These are phyloP conservation scores for Penicillium sp. DNA, from an alignment of 2,329 filamentous ascomycete genomes.

Conservation along the genomic window DNA sequence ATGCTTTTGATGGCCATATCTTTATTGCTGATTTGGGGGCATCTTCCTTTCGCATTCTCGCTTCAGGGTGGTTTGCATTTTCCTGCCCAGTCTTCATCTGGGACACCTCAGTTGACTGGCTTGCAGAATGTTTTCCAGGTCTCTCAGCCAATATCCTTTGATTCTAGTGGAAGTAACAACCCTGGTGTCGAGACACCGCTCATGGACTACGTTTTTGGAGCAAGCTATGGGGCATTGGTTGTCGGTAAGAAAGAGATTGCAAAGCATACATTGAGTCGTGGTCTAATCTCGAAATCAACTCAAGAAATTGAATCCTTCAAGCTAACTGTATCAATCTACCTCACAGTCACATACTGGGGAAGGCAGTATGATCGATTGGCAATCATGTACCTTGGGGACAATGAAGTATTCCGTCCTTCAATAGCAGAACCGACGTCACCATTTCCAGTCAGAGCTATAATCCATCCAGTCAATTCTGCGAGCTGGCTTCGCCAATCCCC, in stretches of 20 bases:
- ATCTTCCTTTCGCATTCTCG: background rate
- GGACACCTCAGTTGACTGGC: slow-evolving; percentile 5
- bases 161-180: slow-evolving; percentile 29
- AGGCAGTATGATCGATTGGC: slow-evolving; percentile 75
- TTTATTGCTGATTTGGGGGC: background rate
- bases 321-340: slow-evolving; percentile 71
- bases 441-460: background rate
- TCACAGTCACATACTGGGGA: slow-evolving; percentile 70
- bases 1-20: background rate
- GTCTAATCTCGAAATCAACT: background rate
- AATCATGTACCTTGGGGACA: slow-evolving; percentile 72
- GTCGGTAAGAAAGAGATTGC: slow-evolving; percentile 56
- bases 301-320: slow-evolving; percentile 66
- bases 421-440: slow-evolving; percentile 69
- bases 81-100: background rate
- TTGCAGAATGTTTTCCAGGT: slow-evolving; percentile 67
- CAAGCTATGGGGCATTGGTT: slow-evolving; percentile 71
- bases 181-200: slow-evolving; percentile 50
- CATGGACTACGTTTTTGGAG: slow-evolving; percentile 69
- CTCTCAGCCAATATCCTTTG: slow-evolving; percentile 61
- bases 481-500: background rate
- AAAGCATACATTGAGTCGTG: background rate
- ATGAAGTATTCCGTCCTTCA: slow-evolving; percentile 78
- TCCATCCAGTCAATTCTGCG: background rate
- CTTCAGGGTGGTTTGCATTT: background rate